These are phyloP conservation scores for Lachnellula cervina DNA, from an alignment of 2,329 filamentous ascomycete genomes.

Conservation along the genomic window DNA sequence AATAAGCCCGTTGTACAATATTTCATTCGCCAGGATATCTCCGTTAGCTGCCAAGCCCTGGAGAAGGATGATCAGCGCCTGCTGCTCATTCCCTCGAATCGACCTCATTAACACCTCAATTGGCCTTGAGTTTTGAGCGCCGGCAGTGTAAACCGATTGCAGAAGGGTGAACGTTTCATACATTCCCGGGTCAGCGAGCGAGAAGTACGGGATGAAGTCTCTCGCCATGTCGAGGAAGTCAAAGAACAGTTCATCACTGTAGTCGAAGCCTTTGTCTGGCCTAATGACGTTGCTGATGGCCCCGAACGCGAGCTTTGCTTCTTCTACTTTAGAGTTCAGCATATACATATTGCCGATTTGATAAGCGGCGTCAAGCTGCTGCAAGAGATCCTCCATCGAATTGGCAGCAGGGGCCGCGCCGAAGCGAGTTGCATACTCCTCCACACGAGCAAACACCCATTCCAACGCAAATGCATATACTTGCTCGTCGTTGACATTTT, in stretches of 20 bases:
- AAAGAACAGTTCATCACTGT: neutral
- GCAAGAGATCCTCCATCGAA: neutral
- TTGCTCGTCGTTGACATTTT: neutral
- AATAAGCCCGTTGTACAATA: too few species aligned
- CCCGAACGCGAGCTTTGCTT: neutral
- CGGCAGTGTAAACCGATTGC: neutral
- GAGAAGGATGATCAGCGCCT: too few species aligned
- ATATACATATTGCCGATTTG: neutral
- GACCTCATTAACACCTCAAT: too few species aligned
- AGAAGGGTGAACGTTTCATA: neutral
- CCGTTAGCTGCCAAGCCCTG: too few species aligned
- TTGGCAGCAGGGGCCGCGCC: neutral
- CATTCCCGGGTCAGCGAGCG: neutral
- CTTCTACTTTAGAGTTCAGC: too few species aligned
- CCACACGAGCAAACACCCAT: slow-evolving; percentile 6
- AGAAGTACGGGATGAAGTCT: neutral
- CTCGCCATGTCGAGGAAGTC: neutral
- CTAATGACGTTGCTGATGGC: neutral
- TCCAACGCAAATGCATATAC: neutral
- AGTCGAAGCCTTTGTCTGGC: neutral
- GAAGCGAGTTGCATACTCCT: neutral
- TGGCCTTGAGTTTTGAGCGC: neutral
- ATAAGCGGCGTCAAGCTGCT: neutral
- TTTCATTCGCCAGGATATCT: too few species aligned
- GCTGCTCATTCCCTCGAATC: too few species aligned